Base-by-base conservation (phyloP, 1,139 yeast genomes). In the Spencermartinsiella ligniputridi region DNA sequence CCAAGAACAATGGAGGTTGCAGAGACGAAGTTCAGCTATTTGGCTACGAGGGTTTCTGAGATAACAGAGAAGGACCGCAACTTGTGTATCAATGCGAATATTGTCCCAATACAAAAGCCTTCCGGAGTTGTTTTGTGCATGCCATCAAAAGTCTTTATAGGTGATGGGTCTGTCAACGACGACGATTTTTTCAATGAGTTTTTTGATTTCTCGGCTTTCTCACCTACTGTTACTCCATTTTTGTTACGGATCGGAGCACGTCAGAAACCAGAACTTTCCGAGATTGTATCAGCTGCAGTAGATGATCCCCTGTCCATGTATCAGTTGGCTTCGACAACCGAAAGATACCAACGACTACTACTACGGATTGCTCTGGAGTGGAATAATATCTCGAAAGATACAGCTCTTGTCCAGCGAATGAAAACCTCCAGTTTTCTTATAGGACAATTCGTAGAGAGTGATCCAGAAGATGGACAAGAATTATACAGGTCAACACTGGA, bases 211-310 rank as follows among this genome's bases (percentile, higher is more conserved):
- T 55, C 59, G 25, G 40, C 45, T n/a, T 50, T 58, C 37, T 52
- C 62, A 2, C 45, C 52, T 1, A 46, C 54, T 3, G 60, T 63
- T 2, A 50, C 51, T 11, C 64, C 68, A 1, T 69, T 69, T 48
- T 49, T 68, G 36, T 49, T 50, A 5, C 46, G 48, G 12, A 52
- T 66, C 9, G 72, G 73, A 1, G 67, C 67, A 3, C 50, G 68
- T 9, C 58, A 60, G 19, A 52, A 57, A 30, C 74, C 73, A 0
- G 55, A 55, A 13, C 49, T 62, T 3, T 32, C 49, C 2, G 70
- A 69, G 42, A 51, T 68, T 18, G 67, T 66, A 2, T 48, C 51
- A 12, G 50, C 55, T 19, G 54, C 62, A 9, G 61, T 61, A 2
- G 50, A 52, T 2, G 55, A 63, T 18, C 71, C 74, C 0, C 37